Base-by-base conservation (phyloP, 805 yeast species). In the Candida methanosorbosa region DNA sequence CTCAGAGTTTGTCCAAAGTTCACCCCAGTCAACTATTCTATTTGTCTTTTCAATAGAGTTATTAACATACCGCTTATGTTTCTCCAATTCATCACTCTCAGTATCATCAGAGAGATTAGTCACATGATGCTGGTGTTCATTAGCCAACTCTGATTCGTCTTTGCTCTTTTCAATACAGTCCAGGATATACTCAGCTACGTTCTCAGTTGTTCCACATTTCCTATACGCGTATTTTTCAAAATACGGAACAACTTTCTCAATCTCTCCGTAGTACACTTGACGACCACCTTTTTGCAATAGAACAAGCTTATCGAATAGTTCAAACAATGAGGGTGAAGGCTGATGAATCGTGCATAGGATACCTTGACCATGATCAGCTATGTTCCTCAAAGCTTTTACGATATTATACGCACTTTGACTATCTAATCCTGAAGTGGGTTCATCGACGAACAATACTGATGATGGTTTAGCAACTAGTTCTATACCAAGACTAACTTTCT, bases 361-460 rank as follows among this genome's bases (percentile, higher is more conserved):
- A 11, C 72, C 65, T 44, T 69, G 72, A n/a, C 74, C 73, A 30
- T 67, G 62, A 33, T 54, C 55, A 7, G 72, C 67, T 44, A 70
- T 52, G 34, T 55, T 59, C 40, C 64, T 56, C 46, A 70, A 49
- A 40, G 69, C 55, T 45, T 64, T 61, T 30, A 70, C 59, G 46
- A 70, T 68, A 27, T 74, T 57, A 69, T 70, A 70, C 8, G 75
- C 64, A n/a, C 72, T 62, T 43, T 66, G 70, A 28, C 70, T 66
- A 44, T 68, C 75, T 39, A 68, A 52, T 41, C 75, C 75, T 30
- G 73, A 68, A n/a, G 73, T 68, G 17, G 72, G 72, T 49, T 68
- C 75, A 48, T 68, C 75, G 45, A 68, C 58, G 49, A 68, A 68
- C 33, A 68, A 47, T 35, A 68, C 49, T 32, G 72, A 54, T 5